Evolutionary conservation across 106 monocot species (phyloP), one percentile per base, ranked within the genome.

Genomic region (Dactylorhiza incarnata): DNA sequence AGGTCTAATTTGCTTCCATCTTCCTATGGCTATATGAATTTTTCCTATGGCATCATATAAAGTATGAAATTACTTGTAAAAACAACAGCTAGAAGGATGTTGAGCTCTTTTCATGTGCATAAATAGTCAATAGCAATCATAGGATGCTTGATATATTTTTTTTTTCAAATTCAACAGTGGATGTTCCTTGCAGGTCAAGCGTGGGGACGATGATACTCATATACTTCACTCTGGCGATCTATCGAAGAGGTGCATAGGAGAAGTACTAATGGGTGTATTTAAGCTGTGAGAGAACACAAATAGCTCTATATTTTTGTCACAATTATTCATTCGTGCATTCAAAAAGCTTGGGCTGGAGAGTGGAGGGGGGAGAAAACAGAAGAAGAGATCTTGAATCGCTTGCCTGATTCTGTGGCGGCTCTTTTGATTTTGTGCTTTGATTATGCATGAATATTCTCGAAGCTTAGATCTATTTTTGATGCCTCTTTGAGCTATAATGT

Each of bases 191-290:
- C 78, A 83, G 83, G 79, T 83, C 83, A 11, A 83, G 83, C 83
- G 61, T 83, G 75, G 83, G 83, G 3, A 83, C 83, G 14, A 61
- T 83, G 75, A 79, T 83, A 26, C 79, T 83, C 17, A 83, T 83
- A 79, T 83, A 83, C 44, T 83, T 83, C 71, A 83, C 83, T 15
- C 24, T 83, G 61, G 75, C 79, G 3, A 79, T 83, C 16, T 59
- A 79, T 24, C 56, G 58, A 50, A 52, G 62, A 75, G 75, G 78
- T 8, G 79, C 52, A 78, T 49, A 61, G 49, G 20, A 72, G 48
- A 72, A n/a, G n/a, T n/a, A 10, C 17, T 69, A 69, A 45, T 23
- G 11, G 45, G 15, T 69, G 9, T 37, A 37, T 45, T 69, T 43
- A 45, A 17, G 45, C 17, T 45, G 7, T 7, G 17, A 17, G 17